A percentile compares a stretch with the other conserved stretches of the same genome.
Conservation (phyloP, 805 yeast species). For the Ogataea chonburiensis region DNA sequence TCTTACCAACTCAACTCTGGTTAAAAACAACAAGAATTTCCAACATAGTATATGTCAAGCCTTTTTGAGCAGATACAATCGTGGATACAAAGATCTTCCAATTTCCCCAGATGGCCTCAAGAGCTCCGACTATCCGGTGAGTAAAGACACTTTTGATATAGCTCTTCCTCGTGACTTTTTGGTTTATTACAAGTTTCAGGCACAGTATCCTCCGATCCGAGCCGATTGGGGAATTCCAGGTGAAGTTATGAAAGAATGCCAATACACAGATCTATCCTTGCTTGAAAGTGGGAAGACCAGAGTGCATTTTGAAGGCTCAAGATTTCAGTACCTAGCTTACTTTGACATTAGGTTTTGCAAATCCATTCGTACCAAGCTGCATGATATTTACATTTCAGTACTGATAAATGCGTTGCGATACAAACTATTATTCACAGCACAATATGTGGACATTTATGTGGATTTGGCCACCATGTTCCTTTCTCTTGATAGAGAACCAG, state of each 20-base stretch:
- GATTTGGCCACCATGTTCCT: slow-evolving; percentile 67
- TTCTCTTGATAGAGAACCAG: slow-evolving; percentile 83
- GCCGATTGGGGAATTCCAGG: slow-evolving; percentile 47
- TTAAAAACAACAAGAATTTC: slow-evolving; percentile 45
- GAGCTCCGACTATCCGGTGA: slow-evolving; percentile 32
- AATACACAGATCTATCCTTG: slow-evolving; percentile 37
- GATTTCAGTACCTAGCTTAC: slow-evolving; percentile 58
- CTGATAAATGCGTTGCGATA: slow-evolving; percentile 58
- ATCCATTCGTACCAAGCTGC: slow-evolving; percentile 51
- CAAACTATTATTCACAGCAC: slow-evolving; percentile 63
- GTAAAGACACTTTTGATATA: slow-evolving; percentile 33
- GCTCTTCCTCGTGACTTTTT: slow-evolving; percentile 24
- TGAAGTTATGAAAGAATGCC: slow-evolving; percentile 45
- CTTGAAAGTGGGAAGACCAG: slow-evolving; percentile 4
- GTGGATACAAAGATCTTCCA: slow-evolving; percentile 40
- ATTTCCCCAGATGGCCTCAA: slow-evolving; percentile 12
- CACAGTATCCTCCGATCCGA: slow-evolving; percentile 29
- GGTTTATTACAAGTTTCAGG: slow-evolving; percentile 21
- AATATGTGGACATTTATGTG: slow-evolving; percentile 83
- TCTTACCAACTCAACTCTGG: slow-evolving; percentile 52
- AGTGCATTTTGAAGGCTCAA: slow-evolving; percentile 40
- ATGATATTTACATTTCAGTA: slow-evolving; percentile 63
- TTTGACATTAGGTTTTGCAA: slow-evolving; percentile 77
- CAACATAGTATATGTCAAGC: slow-evolving; percentile 55
- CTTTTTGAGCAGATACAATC: slow-evolving; percentile 60